Evolutionary conservation across 2,329 filamentous ascomycete genomes (phyloP).

Genomic region (Penicillium concentricum): DNA sequence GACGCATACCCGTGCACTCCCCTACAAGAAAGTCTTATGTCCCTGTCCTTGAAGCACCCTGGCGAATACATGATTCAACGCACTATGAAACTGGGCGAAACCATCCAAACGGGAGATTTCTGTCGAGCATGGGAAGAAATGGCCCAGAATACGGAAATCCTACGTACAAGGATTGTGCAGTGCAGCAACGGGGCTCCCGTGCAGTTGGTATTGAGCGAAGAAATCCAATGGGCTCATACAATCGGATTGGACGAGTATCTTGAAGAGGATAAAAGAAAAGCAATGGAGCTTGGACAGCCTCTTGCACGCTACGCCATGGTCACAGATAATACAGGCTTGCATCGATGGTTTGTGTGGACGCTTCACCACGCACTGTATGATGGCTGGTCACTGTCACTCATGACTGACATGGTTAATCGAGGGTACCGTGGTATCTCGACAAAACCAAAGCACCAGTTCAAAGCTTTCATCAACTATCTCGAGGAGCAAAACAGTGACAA

Average conservation of each 20-base stretch:
- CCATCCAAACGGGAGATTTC: constrained; percentile 34
- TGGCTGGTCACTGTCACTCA: constrained; percentile 24
- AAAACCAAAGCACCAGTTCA: constrained; percentile 17
- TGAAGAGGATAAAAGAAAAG: constrained; percentile 11
- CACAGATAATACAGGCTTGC: constrained; percentile 15
- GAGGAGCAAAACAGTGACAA: constrained; percentile 33
- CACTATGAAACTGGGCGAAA: constrained; percentile 27
- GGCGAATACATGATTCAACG: constrained; percentile 43
- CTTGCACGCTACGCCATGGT: constrained; percentile 21
- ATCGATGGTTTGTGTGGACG: constrained; percentile 37
- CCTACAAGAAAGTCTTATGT: constrained; percentile 32
- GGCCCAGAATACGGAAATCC: constrained; percentile 34
- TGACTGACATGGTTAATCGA: constrained; percentile 12
- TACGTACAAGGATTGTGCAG: constrained; percentile 40
- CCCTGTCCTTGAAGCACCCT: constrained; percentile 35
- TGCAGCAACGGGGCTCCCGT: constrained; percentile 14
- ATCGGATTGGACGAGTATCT: constrained; percentile 14
- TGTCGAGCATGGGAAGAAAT: constrained; percentile 39
- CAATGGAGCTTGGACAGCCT: constrained; percentile 20
- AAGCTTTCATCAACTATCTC: constrained; percentile 45
- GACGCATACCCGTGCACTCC: constrained; percentile 33
- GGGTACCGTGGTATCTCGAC: constrained; percentile 14
- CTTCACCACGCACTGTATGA: constrained; percentile 49
- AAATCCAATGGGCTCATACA: constrained; percentile 21
- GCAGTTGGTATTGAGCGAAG: constrained; percentile 28